Percentiles rank a stretch among this genome's conserved stretches.
These are phyloP conservation scores for Bipolaris gigantea DNA, from an alignment of 2,329 filamentous ascomycete species.

Conservation along the genomic window DNA sequence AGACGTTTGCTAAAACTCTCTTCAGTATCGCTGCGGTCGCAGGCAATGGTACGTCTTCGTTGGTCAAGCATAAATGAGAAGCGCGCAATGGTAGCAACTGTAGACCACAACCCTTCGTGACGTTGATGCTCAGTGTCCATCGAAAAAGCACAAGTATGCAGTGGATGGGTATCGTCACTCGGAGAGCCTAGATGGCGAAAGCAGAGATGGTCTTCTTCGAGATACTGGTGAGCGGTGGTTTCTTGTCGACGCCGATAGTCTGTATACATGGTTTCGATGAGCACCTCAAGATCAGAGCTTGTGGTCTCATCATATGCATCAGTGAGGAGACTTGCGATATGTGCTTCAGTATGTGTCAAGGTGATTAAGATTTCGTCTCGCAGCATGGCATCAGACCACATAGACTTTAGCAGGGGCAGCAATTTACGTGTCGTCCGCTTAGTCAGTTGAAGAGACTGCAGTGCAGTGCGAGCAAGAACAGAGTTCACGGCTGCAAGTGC, in stretches of 20 bases:
- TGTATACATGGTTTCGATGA: slow-evolving; percentile 70
- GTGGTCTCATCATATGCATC: slow-evolving; percentile 26
- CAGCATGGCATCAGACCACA: slow-evolving; percentile 68
- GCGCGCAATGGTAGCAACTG: slow-evolving; percentile 45
- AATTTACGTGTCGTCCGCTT: slow-evolving; percentile 62
- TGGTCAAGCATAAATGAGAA: slow-evolving; percentile 43
- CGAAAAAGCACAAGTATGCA: slow-evolving; percentile 36
- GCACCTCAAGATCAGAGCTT: slow-evolving; percentile 57
- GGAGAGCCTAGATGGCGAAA: slow-evolving; percentile 49
- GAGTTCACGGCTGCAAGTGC: slow-evolving; percentile 77
- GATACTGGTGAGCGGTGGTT: slow-evolving; percentile 44
- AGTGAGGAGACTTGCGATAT: slow-evolving; percentile 41
- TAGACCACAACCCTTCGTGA: slow-evolving; percentile 42
- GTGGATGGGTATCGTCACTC: slow-evolving; percentile 25
- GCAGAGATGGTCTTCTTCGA: slow-evolving; percentile 76
- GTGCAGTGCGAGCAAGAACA: slow-evolving; percentile 65
- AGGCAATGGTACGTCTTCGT: slow-evolving; percentile 20
- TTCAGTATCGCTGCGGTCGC: slow-evolving; percentile 24
- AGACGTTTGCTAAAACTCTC: slow-evolving; percentile 42
- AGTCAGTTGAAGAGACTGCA: slow-evolving; percentile 68
- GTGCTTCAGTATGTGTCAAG: slow-evolving; percentile 62
- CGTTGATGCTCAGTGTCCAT: slow-evolving; percentile 39
- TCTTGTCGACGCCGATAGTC: slow-evolving; percentile 77
- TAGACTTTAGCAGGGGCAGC: slow-evolving; percentile 70
- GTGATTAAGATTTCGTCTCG: slow-evolving; percentile 75